Conservation (phyloP, 2,329 filamentous ascomycete genomes). For the Teratosphaeriaceae sp. region DNA sequence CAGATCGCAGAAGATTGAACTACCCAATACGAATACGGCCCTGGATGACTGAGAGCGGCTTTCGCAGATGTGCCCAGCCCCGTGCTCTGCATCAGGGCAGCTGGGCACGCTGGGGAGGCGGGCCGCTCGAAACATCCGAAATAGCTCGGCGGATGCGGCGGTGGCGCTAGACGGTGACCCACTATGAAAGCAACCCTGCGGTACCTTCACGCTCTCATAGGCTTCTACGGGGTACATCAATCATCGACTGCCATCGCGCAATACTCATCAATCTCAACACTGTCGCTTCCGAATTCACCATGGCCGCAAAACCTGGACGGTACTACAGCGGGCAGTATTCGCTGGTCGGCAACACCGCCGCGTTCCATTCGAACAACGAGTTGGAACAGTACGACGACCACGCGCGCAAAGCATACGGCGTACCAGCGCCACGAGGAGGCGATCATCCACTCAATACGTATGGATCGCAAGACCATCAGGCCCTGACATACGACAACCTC, state of each 20-base stretch:
- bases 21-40: too few species aligned
- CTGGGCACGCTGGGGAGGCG: too few species aligned
- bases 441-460: not conserved
- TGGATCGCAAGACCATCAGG: not conserved
- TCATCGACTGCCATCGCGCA: not conserved
- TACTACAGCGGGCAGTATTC: conserved; percentile 3
- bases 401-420: conserved; percentile 2
- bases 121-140: too few species aligned
- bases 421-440: not conserved
- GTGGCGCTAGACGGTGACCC: too few species aligned
- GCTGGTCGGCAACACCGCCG: conserved; percentile 4
- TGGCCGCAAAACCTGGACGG: not conserved
- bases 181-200: too few species aligned
- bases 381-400: conserved; percentile 4
- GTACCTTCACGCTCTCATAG: too few species aligned
- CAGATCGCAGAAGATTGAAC: too few species aligned
- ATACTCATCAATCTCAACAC: not conserved
- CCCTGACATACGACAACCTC: conserved; percentile 2
- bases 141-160: too few species aligned
- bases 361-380: conserved; percentile 2
- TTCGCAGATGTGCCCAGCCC: too few species aligned
- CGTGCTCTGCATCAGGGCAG: too few species aligned
- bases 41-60: too few species aligned
- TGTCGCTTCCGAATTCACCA: not conserved
- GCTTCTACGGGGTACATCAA: too few species aligned